phyloP scores from a whole-genome alignment of 106 monocot species.

The Xerophyta viscosa region DNA sequence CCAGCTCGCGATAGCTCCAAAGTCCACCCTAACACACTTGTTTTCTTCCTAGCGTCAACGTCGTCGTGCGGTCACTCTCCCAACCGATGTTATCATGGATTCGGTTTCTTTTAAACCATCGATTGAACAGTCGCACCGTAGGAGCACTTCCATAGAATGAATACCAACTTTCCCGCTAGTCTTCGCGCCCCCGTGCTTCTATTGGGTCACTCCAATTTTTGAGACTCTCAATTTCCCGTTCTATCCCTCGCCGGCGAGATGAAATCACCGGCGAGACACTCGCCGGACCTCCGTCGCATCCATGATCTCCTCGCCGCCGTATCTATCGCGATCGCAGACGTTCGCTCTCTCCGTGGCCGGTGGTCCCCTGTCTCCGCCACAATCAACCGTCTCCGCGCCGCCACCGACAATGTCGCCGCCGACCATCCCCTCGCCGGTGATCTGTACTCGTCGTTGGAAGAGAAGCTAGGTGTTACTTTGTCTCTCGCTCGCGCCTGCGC shows the following conservation, averaged over 20 bases:
- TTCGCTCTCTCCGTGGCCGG: constrained; percentile 36
- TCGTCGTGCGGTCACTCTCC: too few relatives aligned
- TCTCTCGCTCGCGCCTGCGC: constrained; percentile 30
- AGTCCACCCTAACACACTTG: too few relatives aligned
- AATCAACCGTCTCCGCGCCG: constrained; percentile 29
- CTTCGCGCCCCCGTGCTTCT: neutral
- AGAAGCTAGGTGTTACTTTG: too few relatives aligned
- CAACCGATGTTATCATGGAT: too few relatives aligned
- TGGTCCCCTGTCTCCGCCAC: constrained; percentile 44
- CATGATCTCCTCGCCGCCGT: constrained; percentile 29
- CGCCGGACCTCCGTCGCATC: constrained; percentile 6
- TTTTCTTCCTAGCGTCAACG: too few relatives aligned
- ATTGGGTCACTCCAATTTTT: too few relatives aligned
- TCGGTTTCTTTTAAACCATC: too few relatives aligned
- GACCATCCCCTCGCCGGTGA: constrained; percentile 22
- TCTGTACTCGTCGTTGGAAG: too few relatives aligned
- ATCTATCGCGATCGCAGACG: constrained; percentile 20
- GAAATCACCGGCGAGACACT: constrained; percentile 27
- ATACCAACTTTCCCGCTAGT: neutral
- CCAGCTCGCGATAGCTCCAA: too few relatives aligned
- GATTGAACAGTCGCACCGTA: neutral
- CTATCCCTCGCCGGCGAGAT: constrained; percentile 20
- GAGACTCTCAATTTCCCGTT: too few relatives aligned
- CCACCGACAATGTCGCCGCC: constrained; percentile 15
- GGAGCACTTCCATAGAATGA: too few relatives aligned